Base-by-base conservation (phyloP, 148 eudicot species). In the Fagopyrum esculentum region DNA sequence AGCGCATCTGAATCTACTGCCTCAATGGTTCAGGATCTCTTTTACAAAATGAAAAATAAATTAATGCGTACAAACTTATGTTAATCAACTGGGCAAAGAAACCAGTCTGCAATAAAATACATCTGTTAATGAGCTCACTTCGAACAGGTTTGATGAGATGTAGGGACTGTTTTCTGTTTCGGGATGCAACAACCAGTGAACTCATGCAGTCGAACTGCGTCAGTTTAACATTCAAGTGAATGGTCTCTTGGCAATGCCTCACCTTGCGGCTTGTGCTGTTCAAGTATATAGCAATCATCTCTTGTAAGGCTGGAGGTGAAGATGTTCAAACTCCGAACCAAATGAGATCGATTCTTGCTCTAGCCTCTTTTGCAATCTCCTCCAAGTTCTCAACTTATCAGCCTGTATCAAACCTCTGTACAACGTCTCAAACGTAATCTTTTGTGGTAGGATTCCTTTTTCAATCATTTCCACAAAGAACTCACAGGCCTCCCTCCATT, bases 381-480 rank as follows among this genome's bases (percentile, higher is more conserved):
- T 85, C 98, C 98, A 95, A 30, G 98, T 95, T 76, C 89, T 85
- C 80, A 95, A 60, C 90, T 84, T 92, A 78, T 92, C 80, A 57
- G 97, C 85, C 76, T 95, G 98, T 83, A 95, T 95, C 56, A 95
- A 77, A 2, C 98, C 98, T 45, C 82, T 64, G 74, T 95, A 95
- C 29, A 95, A 85, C 5, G 85, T 92, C 87, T 95, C 98, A 82
- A 95, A 95, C 4, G 98, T 95, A 35, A 85, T 83, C 84, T 86
- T 95, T 44, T 90, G 98, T 0, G 98, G 98, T 56, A 95, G 88
- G 80, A 86, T 78, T 29, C 98, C 98, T 82, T 78, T 92, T 83
- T 95, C 98, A 72, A 95, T 89, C 97, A 95, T 95, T 82, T 95
- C 93, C 73, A 90, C 89, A 56, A 95, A 95, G 77, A 75, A 87